Base-by-base conservation (phyloP, 2,329 filamentous ascomycete species). In the Aspergillus sp. region DNA sequence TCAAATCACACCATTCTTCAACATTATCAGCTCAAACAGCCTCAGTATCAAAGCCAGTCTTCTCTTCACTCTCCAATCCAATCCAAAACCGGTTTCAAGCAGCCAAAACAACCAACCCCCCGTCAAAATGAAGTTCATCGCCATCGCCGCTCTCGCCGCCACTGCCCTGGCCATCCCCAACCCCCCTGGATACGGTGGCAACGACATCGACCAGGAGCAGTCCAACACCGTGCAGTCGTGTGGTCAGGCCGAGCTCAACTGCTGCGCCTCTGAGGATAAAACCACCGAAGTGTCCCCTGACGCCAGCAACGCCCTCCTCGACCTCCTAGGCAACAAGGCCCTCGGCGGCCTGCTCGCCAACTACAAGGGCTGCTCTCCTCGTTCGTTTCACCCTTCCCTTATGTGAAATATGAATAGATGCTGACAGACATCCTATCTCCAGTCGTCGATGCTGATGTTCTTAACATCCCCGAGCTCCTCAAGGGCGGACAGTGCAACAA, bases 91-190 rank as follows among this genome's bases (percentile, higher is more conserved):
- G n/a, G 27, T 41, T 12, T 21, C 23, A 21, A 14, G 17, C 2
- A 49, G 55, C 17, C 48, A 24, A 44, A 37, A 40, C 37, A 47
- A 23, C 4, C 21, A 57, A 59, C 33, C 44, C 9, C 44, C 21
- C 52, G 6, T 59, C 61, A 68, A 60, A 60, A 70, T 70, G 68
- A 65, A 70, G 65, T 66, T 70, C 66, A 56, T 68, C 61, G 33
- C 62, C 17, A 37, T 67, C 24, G 58, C 61, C 35, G 57, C 61
- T 33, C 52, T 68, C 51, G 55, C 70, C 54, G 67, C 64, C 48
- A 50, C 58, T 40, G 60, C 45, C 19, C 23, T 58, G 47, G 60
- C 60, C 41, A 52, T 56, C 5, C 52, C 53, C 43, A 46, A 24
- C 17, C 14, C 12, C 43, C 15, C 11, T 24, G 14, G 15, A 19